Percentiles rank a stretch among this genome's conserved stretches.
Conservation (phyloP, 2,329 filamentous ascomycete genomes). For the Beauveria asiatica region DNA sequence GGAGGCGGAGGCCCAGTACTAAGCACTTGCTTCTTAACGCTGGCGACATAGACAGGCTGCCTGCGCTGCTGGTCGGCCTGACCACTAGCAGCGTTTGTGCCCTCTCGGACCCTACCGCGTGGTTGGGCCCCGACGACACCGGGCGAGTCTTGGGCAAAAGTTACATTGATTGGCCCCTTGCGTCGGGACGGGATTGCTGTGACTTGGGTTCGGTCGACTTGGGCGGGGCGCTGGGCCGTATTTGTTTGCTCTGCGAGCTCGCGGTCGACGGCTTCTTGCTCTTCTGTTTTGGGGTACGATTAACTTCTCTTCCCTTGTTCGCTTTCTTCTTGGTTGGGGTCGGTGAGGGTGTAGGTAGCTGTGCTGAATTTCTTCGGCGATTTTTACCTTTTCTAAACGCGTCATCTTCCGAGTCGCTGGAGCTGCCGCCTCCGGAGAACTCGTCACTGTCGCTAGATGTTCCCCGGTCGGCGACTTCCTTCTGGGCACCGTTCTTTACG, state of each 20-base stretch:
- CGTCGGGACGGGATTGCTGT: constrained; percentile 23
- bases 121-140: background rate
- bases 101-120: background rate
- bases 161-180: background rate
- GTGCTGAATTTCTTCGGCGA: constrained; percentile 19
- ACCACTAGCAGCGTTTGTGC: background rate
- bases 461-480: background rate
- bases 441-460: background rate
- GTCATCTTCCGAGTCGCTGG: constrained; percentile 15
- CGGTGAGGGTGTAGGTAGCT: constrained; percentile 17
- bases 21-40: background rate
- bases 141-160: background rate
- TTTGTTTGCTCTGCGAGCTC: constrained; percentile 15
- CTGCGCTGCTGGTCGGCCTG: background rate
- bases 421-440: background rate
- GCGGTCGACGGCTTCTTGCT: constrained; percentile 16
- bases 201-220: constrained; percentile 11
- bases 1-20: background rate
- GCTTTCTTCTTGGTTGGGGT: constrained; percentile 19
- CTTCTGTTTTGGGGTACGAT: constrained; percentile 24
- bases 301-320: constrained; percentile 21
- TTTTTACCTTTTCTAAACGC: constrained; percentile 27
- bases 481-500: background rate
- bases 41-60: background rate
- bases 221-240: constrained; percentile 10